Evolutionary conservation across 768 basidiomycete species (phyloP), one percentile per base, ranked within the genome.

Genomic region (Postia placenta): DNA sequence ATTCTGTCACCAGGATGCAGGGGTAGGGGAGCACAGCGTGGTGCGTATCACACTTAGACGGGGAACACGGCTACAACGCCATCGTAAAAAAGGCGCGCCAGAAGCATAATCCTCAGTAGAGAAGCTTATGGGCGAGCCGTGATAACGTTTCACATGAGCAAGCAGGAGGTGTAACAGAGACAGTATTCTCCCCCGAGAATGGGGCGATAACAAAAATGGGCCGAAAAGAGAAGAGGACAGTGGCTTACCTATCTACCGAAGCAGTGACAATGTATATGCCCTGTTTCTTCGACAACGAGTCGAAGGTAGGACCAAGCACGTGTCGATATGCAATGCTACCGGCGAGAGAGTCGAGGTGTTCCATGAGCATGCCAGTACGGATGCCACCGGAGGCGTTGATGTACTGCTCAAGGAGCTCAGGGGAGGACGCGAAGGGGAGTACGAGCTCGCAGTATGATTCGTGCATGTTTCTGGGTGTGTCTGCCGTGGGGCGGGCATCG

Each of bases 231-330:
- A 7, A 7, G 30, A 15, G 30, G 9, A 7, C 9, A 37, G 7
- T n/a, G 12, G 46, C 66, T 26, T 48, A 80, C 84, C 88, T 69
- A 59, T 93, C 88, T 2, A 89, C 89, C 5, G 83, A 79, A 28
- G 89, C 90, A 2, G 90, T 92, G 11, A 90, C 89, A 55, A 92
- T 76, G 55, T 91, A 92, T 56, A 89, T 82, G 1, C 85, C 86
- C 22, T 75, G 73, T 43, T 85, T 75, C 19, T 79, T 68, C 35
- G 78, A 78, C 2, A 83, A 64, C 1, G 72, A 74, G 53, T 75
- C 65, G n/a, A 80, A 76, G 11, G 64, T 67, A 0, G 83, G 84
- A 1, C 83, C 85, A 4, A 87, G 74, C 74, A 88, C 73, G 65
- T 91, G 88, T 61, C 88, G 85, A 65, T 91, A 92, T 3, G 87